These are phyloP conservation scores for Talaromyces piceae DNA, from an alignment of 2,329 filamentous ascomycete genomes.

Conservation along the genomic window DNA sequence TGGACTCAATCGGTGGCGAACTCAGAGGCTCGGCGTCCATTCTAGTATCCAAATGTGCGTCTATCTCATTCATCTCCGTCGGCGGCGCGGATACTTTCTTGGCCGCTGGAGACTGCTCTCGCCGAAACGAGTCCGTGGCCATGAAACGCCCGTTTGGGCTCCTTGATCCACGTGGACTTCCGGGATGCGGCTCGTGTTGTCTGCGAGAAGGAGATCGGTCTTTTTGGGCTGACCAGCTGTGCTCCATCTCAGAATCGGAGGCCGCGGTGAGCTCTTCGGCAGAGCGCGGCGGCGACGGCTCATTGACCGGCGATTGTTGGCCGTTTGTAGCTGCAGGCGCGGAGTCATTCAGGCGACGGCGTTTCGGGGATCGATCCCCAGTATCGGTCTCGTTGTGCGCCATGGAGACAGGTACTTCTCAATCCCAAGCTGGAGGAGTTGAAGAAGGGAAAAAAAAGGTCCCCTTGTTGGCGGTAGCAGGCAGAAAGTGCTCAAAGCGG, in stretches of 20 bases:
- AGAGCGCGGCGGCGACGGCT: conserved; percentile 25
- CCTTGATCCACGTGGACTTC: conserved; percentile 26
- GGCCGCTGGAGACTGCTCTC: conserved; percentile 9
- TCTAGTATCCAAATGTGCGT: neutral
- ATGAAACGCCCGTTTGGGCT: conserved; percentile 41
- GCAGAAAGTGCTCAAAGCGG: conserved; percentile 4
- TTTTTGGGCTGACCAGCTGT: conserved; percentile 29
- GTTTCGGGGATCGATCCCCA: conserved; percentile 19
- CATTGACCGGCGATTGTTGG: conserved; percentile 15
- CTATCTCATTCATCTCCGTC: conserved; percentile 12
- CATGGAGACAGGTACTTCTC: conserved; percentile 3
- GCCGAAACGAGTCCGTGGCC: conserved; percentile 31
- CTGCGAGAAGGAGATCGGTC: conserved; percentile 23
- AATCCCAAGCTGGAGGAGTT: too few species aligned
- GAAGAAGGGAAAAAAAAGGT: neutral
- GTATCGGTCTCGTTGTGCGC: conserved; percentile 15
- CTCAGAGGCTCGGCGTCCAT: conserved; percentile 4
- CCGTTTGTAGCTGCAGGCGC: conserved; percentile 10
- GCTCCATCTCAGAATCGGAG: conserved; percentile 29
- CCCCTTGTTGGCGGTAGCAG: neutral
- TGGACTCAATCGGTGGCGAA: conserved; percentile 12
- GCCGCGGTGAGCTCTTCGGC: conserved; percentile 33
- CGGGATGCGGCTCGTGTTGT: conserved; percentile 17
- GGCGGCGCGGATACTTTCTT: conserved; percentile 8
- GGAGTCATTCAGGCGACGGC: conserved; percentile 25